phyloP scores from a whole-genome alignment of 805 yeast species.

The Ogataea neopini region DNA sequence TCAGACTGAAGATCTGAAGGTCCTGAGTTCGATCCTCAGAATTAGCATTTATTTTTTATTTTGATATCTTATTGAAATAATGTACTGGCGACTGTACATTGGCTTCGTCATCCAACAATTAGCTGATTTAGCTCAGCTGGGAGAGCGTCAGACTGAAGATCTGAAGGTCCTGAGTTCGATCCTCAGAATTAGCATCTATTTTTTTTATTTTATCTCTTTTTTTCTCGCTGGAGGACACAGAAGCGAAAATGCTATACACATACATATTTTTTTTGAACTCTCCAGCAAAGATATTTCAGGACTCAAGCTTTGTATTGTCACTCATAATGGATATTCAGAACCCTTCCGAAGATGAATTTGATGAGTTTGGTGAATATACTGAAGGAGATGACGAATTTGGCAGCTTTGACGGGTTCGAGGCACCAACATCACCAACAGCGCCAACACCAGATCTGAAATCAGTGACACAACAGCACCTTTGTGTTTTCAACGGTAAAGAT shows the following conservation, averaged over 20 bases:
- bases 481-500: slow-evolving; percentile 10
- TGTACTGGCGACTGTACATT: background rate
- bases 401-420: slow-evolving; percentile 25
- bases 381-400: slow-evolving; percentile 24
- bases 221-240: too few species aligned
- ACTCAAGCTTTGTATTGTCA: too few species aligned
- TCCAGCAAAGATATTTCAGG: too few species aligned
- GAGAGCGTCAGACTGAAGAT: slow-evolving; percentile 33
- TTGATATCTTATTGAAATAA: background rate
- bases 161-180: slow-evolving; percentile 32
- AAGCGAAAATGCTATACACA: background rate
- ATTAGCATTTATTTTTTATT: slow-evolving; percentile 19
- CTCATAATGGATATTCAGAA: too few species aligned
- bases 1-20: slow-evolving; percentile 32
- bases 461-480: background rate
- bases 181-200: slow-evolving; percentile 28
- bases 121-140: slow-evolving; percentile 33
- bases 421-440: too few species aligned
- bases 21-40: slow-evolving; percentile 33
- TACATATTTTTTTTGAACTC: too few species aligned
- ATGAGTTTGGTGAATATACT: slow-evolving; percentile 16
- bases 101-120: too few species aligned
- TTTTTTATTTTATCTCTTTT: background rate
- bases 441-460: too few species aligned
- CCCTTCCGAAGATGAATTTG: slow-evolving; percentile 13